Percentiles rank a stretch among this genome's conserved stretches.
Conservation (phyloP, 2,329 filamentous ascomycete species). For the Aspergillus thermomutatus region DNA sequence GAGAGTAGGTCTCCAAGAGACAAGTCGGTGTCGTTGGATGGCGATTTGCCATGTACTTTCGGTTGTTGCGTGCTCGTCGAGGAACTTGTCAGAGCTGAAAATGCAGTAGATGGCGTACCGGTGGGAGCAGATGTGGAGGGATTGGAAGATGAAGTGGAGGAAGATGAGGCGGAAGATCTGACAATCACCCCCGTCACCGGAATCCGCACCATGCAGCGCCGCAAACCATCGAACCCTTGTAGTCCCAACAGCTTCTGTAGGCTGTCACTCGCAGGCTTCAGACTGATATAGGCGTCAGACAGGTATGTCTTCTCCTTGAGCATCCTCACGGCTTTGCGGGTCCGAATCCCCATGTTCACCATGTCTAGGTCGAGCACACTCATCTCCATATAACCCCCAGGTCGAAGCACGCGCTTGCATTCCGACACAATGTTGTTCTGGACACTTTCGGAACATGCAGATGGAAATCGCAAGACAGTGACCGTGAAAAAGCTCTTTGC, state of each 20-base stretch:
- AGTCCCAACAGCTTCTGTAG: constrained; percentile 45
- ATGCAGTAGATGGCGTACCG: constrained; percentile 22
- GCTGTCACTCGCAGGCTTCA: constrained; percentile 47
- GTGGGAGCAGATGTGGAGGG: constrained; percentile 29
- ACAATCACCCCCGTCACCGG: constrained; percentile 46
- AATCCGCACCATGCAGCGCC: constrained; percentile 47
- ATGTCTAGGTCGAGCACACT: constrained; percentile 49
- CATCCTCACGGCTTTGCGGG: constrained; percentile 43
- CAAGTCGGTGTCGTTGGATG: constrained; percentile 38
- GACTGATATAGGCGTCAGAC: constrained; percentile 40
- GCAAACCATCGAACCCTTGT: constrained; percentile 48
- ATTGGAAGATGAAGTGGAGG: constrained; percentile 37
- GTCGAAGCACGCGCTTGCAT: constrained; percentile 48
- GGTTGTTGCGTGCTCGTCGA: constrained; percentile 15
- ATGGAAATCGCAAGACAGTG: constrained; percentile 46
- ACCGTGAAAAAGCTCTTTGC: constrained; percentile 46
- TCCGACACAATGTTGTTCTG: constrained; percentile 46
- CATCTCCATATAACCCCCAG: constrained; percentile 49
- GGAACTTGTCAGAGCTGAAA: constrained; percentile 22
- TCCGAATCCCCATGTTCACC: constrained; percentile 48
- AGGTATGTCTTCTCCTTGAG: constrained; percentile 46
- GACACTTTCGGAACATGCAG: constrained; percentile 42
- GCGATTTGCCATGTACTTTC: constrained; percentile 24
- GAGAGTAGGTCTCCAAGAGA: constrained; percentile 69
- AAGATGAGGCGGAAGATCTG: constrained; percentile 40